These are phyloP conservation scores for Gossypium longicalyx DNA, from an alignment of 345 rosid species.

Conservation along the genomic window DNA sequence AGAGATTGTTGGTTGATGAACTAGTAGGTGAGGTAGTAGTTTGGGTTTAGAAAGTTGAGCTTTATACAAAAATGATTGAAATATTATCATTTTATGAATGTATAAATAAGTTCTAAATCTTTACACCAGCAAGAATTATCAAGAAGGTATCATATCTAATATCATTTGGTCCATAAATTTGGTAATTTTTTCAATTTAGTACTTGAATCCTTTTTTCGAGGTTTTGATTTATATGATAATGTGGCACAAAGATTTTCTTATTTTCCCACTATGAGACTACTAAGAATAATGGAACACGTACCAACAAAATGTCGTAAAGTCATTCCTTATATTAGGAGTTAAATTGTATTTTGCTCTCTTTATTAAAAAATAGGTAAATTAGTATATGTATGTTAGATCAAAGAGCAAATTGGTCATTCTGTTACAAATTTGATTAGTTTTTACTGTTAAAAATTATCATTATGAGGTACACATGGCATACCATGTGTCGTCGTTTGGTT, in stretches of 20 bases:
- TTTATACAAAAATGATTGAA: conserved; percentile 19
- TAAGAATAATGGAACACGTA: background rate
- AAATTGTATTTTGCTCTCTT: too few relatives aligned
- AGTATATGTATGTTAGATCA: too few relatives aligned
- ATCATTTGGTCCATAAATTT: too few relatives aligned
- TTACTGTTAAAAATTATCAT: too few relatives aligned
- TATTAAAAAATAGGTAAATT: too few relatives aligned
- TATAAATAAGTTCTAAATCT: conserved; percentile 12
- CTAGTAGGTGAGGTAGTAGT: conserved; percentile 48
- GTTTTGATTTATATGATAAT: background rate
- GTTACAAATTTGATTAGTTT: too few relatives aligned
- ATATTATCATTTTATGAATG: conserved; percentile 30
- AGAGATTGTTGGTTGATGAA: conserved; percentile 56
- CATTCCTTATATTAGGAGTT: too few relatives aligned
- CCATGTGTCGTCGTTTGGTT: too few relatives aligned
- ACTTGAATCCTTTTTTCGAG: background rate
- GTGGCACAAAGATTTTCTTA: too few relatives aligned
- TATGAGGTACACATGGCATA: too few relatives aligned
- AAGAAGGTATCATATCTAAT: background rate
- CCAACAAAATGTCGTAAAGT: background rate
- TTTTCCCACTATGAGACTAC: background rate
- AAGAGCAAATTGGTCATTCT: too few relatives aligned
- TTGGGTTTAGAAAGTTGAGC: conserved; percentile 24
- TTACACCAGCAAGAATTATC: conserved; percentile 11
- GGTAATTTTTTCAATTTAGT: background rate